Evolutionary conservation across 192 early-diverging fungal genomes (phyloP), one percentile per base, ranked within the genome.

Genomic region (Linnemannia hyalina): DNA sequence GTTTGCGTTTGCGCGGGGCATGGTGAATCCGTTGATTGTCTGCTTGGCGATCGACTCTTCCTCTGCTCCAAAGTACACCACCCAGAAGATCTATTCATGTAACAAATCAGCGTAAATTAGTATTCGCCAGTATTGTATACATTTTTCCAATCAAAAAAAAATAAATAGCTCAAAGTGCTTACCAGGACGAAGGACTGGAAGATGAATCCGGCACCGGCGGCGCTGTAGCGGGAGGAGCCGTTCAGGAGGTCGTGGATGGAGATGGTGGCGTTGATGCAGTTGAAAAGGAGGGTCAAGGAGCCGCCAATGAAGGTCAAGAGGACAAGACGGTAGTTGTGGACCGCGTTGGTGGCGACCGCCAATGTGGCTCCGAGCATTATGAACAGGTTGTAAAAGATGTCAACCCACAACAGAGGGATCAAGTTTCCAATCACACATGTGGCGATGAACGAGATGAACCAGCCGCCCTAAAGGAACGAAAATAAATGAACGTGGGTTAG

Each of bases 41-140:
- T 82, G 84, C 82, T 80, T 83, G 77, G 44, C 84, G 70, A 42
- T 86, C 7, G 93, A 93, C 8, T 92, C 90, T 1, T 92, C 91
- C 32, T 91, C 92, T 84, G 92, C 93, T 57, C 94, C 95, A 73
- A 96, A 92, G 26, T 92, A 89, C 15, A 95, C 86, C n/a, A 95
- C 89, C 95, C 94, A 96, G 44, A 94, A 84, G 78, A 94, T 91
- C 77, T 88, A 83, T 41, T 75, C 74, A 72, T 68, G 52, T 44
- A 81, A 70, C 38, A 63, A 68, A 85, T 38, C 26, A 77, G 16
- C 15, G 44, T 60, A 40, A 36, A 60, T 80, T 75, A 32, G 32
- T 80, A 69, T 73, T 49, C 40, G 20, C 47, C 41, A 22, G 38
- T 40, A 3, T 40, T 40, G 38, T 35, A 36, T 57, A 49, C n/a